Conservation (phyloP, 2,329 filamentous ascomycete species). For the Diaporthe nobilis region DNA sequence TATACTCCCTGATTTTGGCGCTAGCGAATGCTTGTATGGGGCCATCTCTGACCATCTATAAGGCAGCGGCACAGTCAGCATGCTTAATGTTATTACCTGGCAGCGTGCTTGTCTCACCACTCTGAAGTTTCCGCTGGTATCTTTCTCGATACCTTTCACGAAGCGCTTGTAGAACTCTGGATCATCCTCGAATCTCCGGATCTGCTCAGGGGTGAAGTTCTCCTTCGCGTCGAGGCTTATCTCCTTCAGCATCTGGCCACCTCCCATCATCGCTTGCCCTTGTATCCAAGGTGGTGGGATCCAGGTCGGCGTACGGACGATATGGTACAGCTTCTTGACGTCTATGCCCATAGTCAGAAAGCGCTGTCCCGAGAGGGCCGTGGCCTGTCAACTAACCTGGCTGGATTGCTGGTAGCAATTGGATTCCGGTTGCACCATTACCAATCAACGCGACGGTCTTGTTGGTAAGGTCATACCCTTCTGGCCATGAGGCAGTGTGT, state of each 20-base stretch:
- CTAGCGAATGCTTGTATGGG: slow-evolving; percentile 58
- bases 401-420: slow-evolving; percentile 66
- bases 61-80: slow-evolving; percentile 19
- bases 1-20: slow-evolving; percentile 59
- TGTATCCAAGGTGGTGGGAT: slow-evolving; percentile 54
- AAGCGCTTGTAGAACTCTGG: slow-evolving; percentile 62
- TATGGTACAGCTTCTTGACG: slow-evolving; percentile 55
- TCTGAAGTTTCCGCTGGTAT: slow-evolving; percentile 59
- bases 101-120: slow-evolving; percentile 50
- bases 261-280: slow-evolving; percentile 55
- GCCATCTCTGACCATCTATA: slow-evolving; percentile 56
- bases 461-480: slow-evolving; percentile 61
- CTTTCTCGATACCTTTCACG: slow-evolving; percentile 61
- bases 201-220: slow-evolving; percentile 59
- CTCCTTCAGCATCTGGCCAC: slow-evolving; percentile 52
- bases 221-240: slow-evolving; percentile 59
- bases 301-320: slow-evolving; percentile 60
- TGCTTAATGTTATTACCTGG: background rate
- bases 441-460: slow-evolving; percentile 71
- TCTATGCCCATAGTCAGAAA: slow-evolving; percentile 42
- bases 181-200: slow-evolving; percentile 62
- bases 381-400: slow-evolving; percentile 50
- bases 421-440: slow-evolving; percentile 68
- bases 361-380: background rate
- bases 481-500: slow-evolving; percentile 69